These are phyloP conservation scores for Pythium rhizo-oryzae DNA, from an alignment of 352 stramenopile genomes.

Conservation along the genomic window DNA sequence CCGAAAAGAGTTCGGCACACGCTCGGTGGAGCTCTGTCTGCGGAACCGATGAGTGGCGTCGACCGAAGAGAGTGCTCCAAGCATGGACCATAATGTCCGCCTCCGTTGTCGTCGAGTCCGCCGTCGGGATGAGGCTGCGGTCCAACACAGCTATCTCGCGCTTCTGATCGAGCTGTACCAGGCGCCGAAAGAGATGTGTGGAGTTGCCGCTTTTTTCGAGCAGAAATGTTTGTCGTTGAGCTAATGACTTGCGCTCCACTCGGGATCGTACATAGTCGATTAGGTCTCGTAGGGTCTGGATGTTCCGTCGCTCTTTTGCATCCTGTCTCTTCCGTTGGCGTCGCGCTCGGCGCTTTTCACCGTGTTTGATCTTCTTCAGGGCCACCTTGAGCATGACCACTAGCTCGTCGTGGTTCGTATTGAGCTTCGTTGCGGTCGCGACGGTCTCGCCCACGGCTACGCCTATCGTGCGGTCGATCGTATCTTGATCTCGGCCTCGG, in stretches of 20 bases:
- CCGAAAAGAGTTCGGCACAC: not conserved
- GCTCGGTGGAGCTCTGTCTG: not conserved
- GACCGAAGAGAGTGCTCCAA: not conserved
- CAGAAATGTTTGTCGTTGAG: not conserved
- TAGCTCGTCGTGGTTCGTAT: not conserved
- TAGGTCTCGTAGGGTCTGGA: not conserved
- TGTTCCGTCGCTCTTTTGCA: not conserved
- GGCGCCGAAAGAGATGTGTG: not conserved
- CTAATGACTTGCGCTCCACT: not conserved
- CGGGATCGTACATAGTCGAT: not conserved
- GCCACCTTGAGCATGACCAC: not conserved
- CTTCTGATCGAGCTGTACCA: not conserved
- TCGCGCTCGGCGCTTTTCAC: not conserved
- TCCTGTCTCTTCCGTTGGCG: not conserved
- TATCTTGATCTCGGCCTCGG: not conserved
- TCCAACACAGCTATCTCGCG: not conserved
- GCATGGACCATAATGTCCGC: not conserved
- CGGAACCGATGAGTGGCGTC: not conserved
- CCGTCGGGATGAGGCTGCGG: not conserved
- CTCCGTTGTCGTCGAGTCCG: not conserved
- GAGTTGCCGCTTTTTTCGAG: constrained; percentile 4
- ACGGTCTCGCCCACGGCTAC: not conserved
- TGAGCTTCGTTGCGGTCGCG: not conserved
- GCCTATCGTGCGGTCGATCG: not conserved
- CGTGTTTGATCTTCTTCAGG: not conserved